phyloP scores from a whole-genome alignment of 2,329 filamentous ascomycete genomes.

The Colletotrichum truncatum region DNA sequence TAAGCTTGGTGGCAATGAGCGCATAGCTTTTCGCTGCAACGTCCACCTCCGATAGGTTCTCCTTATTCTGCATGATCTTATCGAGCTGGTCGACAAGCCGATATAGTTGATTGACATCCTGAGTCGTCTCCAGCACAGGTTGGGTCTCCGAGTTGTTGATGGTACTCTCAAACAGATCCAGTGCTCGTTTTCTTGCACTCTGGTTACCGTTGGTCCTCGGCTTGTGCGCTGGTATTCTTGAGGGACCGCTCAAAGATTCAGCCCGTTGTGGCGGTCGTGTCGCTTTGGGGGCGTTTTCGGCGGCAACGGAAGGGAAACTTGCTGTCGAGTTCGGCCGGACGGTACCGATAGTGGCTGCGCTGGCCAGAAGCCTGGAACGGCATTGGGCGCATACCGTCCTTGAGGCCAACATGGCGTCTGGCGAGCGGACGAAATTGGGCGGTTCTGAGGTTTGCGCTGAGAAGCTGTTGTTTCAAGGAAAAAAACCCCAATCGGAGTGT shows the following conservation, averaged over 20 bases:
- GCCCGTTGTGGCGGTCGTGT: background rate
- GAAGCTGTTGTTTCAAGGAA: background rate
- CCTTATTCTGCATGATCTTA: background rate
- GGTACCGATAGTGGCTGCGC: background rate
- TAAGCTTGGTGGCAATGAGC: conserved; percentile 4
- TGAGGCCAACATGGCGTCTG: conserved; percentile 43
- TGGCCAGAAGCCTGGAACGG: conserved; percentile 28
- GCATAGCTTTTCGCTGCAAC: background rate
- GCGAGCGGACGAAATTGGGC: background rate
- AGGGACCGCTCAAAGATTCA: background rate
- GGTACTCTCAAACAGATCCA: conserved; percentile 31
- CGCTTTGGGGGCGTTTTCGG: background rate
- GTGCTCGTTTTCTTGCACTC: conserved; percentile 1
- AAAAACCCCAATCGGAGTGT: background rate
- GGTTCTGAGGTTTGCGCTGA: background rate
- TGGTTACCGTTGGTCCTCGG: background rate
- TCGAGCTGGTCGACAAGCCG: conserved; percentile 9
- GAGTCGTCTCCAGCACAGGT: background rate
- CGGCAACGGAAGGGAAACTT: conserved; percentile 8
- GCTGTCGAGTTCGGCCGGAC: conserved; percentile 24
- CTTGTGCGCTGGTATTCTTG: background rate
- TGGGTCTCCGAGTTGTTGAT: conserved; percentile 8
- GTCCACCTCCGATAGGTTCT: background rate
- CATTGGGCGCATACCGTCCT: conserved; percentile 46
- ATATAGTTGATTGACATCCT: background rate